Evolutionary conservation across 2,329 filamentous ascomycete species (phyloP), one percentile per base, ranked within the genome.

Genomic region (Talaromyces pinophilus): DNA sequence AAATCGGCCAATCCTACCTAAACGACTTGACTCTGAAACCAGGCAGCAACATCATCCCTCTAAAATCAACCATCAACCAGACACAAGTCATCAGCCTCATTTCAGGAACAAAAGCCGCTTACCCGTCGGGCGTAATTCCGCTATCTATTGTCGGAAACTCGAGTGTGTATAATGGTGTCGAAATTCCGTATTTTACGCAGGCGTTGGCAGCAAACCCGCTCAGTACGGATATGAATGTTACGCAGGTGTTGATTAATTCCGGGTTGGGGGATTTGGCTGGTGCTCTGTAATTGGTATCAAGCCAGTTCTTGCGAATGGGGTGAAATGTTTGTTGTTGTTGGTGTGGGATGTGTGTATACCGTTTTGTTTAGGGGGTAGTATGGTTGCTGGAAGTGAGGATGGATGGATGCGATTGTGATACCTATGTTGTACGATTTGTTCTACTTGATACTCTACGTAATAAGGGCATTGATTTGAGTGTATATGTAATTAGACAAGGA

Each of bases 151-250:
- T 76, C 1, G 85, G 84, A 0, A 83, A 83, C 44, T 80, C 77
- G 19, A 82, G 79, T 54, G 72, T 83, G 0, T 82, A 81, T 66
- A 73, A 84, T 50, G 85, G 83, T 2, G 67, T 84, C 70, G 78
- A 83, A 55, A 70, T 88, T 62, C 72, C 78, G 4, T 88, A 88
- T 70, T 88, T 84, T 70, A 82, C 83, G 67, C 74, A 78, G 33
- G 84, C 86, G 2, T 76, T 88, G 42, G 70, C 76, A 57, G 75
- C 78, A 15, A 85, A 84, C 57, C 77, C 74, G 2, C 73, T 87
- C 48, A 74, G 72, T 0, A 68, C 85, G 3, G 70, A 79, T 19
- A 70, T 88, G 76, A 79, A 87, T 69, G 72, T 83, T 11, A 66
- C 63, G 11, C 68, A 73, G 67, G 73, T 77, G 28, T 59, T 82